These are phyloP conservation scores for Neonectria sp. DNA, from an alignment of 2,329 filamentous ascomycete genomes.

Conservation along the genomic window DNA sequence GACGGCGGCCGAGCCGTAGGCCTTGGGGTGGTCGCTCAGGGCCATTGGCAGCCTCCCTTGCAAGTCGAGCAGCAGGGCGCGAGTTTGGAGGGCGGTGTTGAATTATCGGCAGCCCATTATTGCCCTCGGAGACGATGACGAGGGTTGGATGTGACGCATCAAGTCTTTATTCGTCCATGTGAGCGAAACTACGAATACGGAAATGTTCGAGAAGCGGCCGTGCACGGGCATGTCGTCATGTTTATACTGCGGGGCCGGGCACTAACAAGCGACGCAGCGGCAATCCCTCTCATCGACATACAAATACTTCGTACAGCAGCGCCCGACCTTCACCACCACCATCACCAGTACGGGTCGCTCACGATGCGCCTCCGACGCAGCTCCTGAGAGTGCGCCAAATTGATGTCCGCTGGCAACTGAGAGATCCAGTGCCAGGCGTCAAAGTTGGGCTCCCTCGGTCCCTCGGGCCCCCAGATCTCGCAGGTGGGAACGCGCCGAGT, in stretches of 20 bases:
- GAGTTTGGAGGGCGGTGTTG: slow-evolving; percentile 2
- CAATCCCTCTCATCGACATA: background rate
- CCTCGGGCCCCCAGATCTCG: slow-evolving; percentile 1
- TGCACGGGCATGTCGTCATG: slow-evolving; percentile 24
- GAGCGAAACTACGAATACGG: slow-evolving; percentile 4
- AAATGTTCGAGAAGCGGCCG: slow-evolving; percentile 11
- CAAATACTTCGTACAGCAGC: background rate
- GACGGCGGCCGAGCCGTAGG: slow-evolving; percentile 76
- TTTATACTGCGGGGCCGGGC: slow-evolving; percentile 12
- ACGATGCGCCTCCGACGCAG: background rate
- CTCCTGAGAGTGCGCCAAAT: background rate
- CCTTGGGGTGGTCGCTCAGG: slow-evolving; percentile 72
- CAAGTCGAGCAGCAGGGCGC: background rate
- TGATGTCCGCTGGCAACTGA: background rate
- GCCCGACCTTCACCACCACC: background rate
- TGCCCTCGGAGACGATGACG: background rate
- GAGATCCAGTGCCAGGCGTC: slow-evolving; percentile 5
- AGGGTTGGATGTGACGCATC: background rate
- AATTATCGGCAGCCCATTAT: background rate
- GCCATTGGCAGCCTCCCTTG: slow-evolving; percentile 62
- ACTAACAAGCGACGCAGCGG: background rate
- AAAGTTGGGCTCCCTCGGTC: slow-evolving; percentile 2
- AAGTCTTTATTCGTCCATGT: slow-evolving; percentile 9
- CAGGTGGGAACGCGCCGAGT: background rate
- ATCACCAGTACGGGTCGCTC: background rate